Evolutionary conservation across 164 flowering plant species (phyloP).

Genomic region (Kalanchoe fedtschenkoi): DNA sequence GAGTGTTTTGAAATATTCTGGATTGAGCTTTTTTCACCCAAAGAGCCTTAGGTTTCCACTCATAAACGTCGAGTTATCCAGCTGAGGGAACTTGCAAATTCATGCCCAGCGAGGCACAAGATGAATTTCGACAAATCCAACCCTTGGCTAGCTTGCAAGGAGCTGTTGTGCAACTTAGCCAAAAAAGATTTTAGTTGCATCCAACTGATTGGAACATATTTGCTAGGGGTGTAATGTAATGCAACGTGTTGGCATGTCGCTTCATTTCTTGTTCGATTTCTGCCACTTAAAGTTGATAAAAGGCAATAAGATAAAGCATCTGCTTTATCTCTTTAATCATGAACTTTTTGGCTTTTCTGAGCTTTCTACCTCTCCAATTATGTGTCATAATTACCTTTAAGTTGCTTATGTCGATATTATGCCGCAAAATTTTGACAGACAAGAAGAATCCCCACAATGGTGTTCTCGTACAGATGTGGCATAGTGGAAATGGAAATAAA

Average conservation of each 20-base stretch:
- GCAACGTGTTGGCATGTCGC: no score
- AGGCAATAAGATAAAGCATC: no score
- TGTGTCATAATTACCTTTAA: background rate
- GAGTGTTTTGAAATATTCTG: background rate
- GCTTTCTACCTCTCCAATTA: background rate
- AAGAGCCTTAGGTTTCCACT: background rate
- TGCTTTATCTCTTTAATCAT: background rate
- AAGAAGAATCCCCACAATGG: constrained; percentile 52
- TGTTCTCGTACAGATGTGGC: constrained; percentile 55
- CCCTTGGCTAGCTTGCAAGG: no score
- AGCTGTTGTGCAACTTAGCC: no score
- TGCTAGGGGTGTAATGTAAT: no score
- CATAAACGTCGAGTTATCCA: no score
- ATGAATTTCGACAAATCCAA: no score
- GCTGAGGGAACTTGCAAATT: no score
- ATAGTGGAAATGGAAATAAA: constrained; percentile 17
- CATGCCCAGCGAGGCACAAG: no score
- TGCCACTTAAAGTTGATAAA: background rate
- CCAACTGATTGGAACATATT: no score
- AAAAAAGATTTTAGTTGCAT: no score
- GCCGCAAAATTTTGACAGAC: constrained; percentile 29
- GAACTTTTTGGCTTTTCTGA: background rate
- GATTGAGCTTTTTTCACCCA: background rate
- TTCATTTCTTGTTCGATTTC: background rate
- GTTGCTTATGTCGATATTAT: background rate